Evolutionary conservation across 805 yeast genomes (phyloP).

Genomic region (Candida methanosorbosa): DNA sequence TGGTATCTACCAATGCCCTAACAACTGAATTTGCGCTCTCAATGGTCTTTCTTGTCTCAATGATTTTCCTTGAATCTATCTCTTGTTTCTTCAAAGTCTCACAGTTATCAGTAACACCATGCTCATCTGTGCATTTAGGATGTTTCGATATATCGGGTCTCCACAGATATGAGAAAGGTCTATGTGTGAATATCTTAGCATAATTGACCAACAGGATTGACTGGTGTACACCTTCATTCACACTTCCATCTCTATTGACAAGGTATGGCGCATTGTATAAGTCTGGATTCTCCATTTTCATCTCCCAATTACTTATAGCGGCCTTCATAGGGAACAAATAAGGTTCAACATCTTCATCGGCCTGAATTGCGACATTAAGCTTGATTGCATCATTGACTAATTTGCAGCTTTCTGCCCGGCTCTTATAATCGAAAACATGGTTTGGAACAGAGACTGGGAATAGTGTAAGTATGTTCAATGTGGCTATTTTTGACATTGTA

Average conservation of each 20-base stretch:
- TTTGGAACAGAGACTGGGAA: slow-evolving; percentile 31
- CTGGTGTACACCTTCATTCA: slow-evolving; percentile 48
- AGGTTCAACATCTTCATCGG: slow-evolving; percentile 27
- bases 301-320: slow-evolving; percentile 41
- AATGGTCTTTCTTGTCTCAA: slow-evolving; percentile 45
- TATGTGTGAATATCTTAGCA: slow-evolving; percentile 45
- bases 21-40: slow-evolving; percentile 45
- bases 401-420: slow-evolving; percentile 36
- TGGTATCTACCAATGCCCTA: slow-evolving; percentile 36
- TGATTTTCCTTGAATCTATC: slow-evolving; percentile 35
- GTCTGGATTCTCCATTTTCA: slow-evolving; percentile 35
- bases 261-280: slow-evolving; percentile 33
- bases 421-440: slow-evolving; percentile 34
- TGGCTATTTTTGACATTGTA: slow-evolving; percentile 30
- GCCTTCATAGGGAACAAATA: slow-evolving; percentile 33
- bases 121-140: slow-evolving; percentile 27
- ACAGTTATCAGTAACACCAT: slow-evolving; percentile 20
- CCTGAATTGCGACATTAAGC: slow-evolving; percentile 36
- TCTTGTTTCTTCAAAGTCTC: slow-evolving; percentile 22
- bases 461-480: slow-evolving; percentile 24
- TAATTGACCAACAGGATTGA: slow-evolving; percentile 38
- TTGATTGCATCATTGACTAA: slow-evolving; percentile 42
- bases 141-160: slow-evolving; percentile 36
- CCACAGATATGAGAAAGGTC: slow-evolving; percentile 47
- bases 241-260: slow-evolving; percentile 32